Base-by-base conservation (phyloP, 257 asterid genomes). In the Solanum etuberosum region DNA sequence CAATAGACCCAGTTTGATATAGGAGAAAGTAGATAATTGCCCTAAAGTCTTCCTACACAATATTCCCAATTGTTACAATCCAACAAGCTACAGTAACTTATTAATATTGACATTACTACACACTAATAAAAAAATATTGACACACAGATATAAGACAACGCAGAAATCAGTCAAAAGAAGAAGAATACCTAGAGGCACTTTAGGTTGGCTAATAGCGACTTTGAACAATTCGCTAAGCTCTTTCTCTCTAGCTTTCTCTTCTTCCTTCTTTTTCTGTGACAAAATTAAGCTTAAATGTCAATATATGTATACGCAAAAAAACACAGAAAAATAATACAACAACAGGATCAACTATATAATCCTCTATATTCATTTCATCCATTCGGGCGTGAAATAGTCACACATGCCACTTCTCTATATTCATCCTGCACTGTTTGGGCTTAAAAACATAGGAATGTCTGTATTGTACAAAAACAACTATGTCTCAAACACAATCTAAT, bases 231-330 rank as follows among this genome's bases (percentile, higher is more conserved):
- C 99, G 43, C 88, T 92, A 72, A 97, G 94, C 95, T 97, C 99
- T 93, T 91, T 95, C 92, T 97, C 99, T 87, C 90, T 94, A 3
- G 97, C 97, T 92, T 89, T 92, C 94, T 95, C 99, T 90, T 97
- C 99, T 61, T 97, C 99, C 88, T 94, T 97, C 96, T 97, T 97
- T 92, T 96, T 97, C 99, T 97, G 98, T 88, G 31, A 68, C n/a
- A 82, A 54, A 80, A 32, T 31, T 29, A 51, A 7, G 43, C 31
- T 51, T 37, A 42, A 89, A 88, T 27, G 87, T 83, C 88, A 57
- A 78, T 51, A 83, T 6, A 54, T 54, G n/a, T 76, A 67, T 27
- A 72, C 67, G n/a, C 65, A 35, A 80, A 46, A 25, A 7, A 9
- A 42, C 38, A 21, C 37, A 7, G 83, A 70, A 83, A 85, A 85